Percentiles rank a stretch among this genome's conserved stretches.
phyloP scores from a whole-genome alignment of 305 asterid genomes.

The Vinca major region DNA sequence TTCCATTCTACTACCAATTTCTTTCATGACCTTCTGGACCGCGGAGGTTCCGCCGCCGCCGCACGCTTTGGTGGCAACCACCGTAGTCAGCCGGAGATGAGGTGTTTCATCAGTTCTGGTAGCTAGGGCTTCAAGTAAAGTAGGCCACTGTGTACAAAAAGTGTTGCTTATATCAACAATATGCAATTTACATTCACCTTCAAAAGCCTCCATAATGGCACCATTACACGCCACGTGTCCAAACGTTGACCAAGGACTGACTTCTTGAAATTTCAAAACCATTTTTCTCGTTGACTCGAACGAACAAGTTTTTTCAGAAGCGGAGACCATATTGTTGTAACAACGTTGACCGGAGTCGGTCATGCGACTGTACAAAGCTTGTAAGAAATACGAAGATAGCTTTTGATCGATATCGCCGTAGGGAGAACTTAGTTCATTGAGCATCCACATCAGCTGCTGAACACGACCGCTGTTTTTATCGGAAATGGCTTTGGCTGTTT shows the following conservation, averaged over 20 bases:
- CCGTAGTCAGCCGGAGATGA: slow-evolving; percentile 62
- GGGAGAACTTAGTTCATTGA: slow-evolving; percentile 77
- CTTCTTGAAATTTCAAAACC: slow-evolving; percentile 81
- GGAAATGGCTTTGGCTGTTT: slow-evolving; percentile 54
- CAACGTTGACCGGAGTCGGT: slow-evolving; percentile 71
- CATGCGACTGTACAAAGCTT: slow-evolving; percentile 69
- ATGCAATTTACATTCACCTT: slow-evolving; percentile 63
- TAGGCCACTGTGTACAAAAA: slow-evolving; percentile 97
- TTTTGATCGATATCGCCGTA: slow-evolving; percentile 83
- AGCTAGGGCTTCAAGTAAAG: slow-evolving; percentile 83
- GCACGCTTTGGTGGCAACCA: slow-evolving; percentile 29
- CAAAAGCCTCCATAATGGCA: slow-evolving; percentile 88
- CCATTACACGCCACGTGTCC: slow-evolving; percentile 95
- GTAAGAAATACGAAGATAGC: slow-evolving; percentile 73
- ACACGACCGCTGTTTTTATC: slow-evolving; percentile 47
- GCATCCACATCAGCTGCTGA: slow-evolving; percentile 96
- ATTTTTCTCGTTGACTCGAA: slow-evolving; percentile 67
- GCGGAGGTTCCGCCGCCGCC: slow-evolving; percentile 26
- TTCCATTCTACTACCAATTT: slow-evolving; percentile 74
- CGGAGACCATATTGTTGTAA: slow-evolving; percentile 35
- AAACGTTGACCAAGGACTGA: slow-evolving; percentile 84
- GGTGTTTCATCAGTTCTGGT: slow-evolving; percentile 84
- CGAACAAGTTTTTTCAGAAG: slow-evolving; percentile 54
- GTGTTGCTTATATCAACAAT: slow-evolving; percentile 82
- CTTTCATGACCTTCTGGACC: slow-evolving; percentile 75